A percentile compares a stretch with the other conserved stretches of the same genome.
phyloP scores from a whole-genome alignment of 2,329 filamentous ascomycete genomes.

The Cladosporium sp. region DNA sequence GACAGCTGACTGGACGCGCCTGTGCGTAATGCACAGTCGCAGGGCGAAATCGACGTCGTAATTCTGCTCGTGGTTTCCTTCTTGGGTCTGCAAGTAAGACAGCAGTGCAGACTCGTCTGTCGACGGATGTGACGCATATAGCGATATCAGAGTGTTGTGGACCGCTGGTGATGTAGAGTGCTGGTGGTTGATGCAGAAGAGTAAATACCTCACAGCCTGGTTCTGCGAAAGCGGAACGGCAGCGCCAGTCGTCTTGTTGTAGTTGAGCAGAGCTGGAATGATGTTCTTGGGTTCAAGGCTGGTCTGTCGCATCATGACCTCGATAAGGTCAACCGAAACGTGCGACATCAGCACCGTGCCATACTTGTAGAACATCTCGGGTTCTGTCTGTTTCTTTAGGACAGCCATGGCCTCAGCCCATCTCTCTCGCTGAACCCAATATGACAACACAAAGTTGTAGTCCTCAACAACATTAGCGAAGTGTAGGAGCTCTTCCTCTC shows the following conservation, averaged over 20 bases:
- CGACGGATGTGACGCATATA: conserved; percentile 84
- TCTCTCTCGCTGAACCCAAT: conserved; percentile 94
- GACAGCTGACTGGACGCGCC: conserved; percentile 88
- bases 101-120: conserved; percentile 82
- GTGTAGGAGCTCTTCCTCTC: conserved; percentile 87
- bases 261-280: conserved; percentile 90
- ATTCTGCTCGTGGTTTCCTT: conserved; percentile 67
- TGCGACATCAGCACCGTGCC: conserved; percentile 96
- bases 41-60: conserved; percentile 97
- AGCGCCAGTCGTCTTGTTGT: conserved; percentile 69
- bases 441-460: conserved; percentile 90
- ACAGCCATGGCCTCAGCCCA: conserved; percentile 87
- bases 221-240: conserved; percentile 68
- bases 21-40: conserved; percentile 90
- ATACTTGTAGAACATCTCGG: conserved; percentile 94
- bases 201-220: conserved; percentile 89
- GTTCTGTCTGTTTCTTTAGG: conserved; percentile 87
- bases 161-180: conserved; percentile 80
- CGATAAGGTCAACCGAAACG: conserved; percentile 80
- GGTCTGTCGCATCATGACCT: conserved; percentile 89
- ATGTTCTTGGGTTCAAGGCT: conserved; percentile 83
- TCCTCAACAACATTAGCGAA: conserved; percentile 89
- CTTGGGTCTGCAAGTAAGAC: conserved; percentile 86
- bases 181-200: conserved; percentile 87
- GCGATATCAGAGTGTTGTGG: conserved; percentile 94